Evolutionary conservation across 2,329 filamentous ascomycete species (phyloP).

Genomic region (Chrysoporthe austroafricana): DNA sequence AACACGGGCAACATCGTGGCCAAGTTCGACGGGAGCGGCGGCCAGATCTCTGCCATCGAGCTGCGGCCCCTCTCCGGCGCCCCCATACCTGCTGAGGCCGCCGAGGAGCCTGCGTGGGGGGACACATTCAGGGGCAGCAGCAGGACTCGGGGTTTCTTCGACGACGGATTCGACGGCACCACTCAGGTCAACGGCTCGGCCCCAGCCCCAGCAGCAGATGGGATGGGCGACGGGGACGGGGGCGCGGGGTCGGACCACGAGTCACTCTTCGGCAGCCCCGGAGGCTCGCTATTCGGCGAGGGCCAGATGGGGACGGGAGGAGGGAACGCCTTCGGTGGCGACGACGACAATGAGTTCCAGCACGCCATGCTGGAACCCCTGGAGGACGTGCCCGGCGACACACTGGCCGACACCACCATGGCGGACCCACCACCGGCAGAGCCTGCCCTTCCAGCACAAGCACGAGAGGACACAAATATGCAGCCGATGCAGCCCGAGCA

Average conservation of each 20-base stretch:
- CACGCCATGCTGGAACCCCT: slow-evolving; percentile 64
- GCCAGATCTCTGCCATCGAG: slow-evolving; percentile 89
- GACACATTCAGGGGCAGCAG: slow-evolving; percentile 82
- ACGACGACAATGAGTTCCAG: slow-evolving; percentile 84
- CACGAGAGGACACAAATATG: background rate
- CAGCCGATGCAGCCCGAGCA: slow-evolving; percentile 18
- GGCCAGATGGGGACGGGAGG: slow-evolving; percentile 41
- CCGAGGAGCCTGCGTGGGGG: slow-evolving; percentile 59
- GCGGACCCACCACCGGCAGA: slow-evolving; percentile 33
- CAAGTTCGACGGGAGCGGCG: slow-evolving; percentile 74
- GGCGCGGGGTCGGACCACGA: slow-evolving; percentile 71
- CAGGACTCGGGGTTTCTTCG: slow-evolving; percentile 60
- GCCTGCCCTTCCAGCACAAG: background rate
- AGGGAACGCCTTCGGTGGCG: slow-evolving; percentile 70
- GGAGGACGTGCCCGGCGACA: slow-evolving; percentile 44
- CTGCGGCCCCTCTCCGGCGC: slow-evolving; percentile 76
- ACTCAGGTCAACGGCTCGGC: slow-evolving; percentile 32
- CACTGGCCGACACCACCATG: slow-evolving; percentile 42
- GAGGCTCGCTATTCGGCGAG: slow-evolving; percentile 88
- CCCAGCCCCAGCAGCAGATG: slow-evolving; percentile 38
- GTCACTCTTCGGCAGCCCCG: slow-evolving; percentile 81
- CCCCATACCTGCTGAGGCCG: slow-evolving; percentile 74
- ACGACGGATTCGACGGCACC: slow-evolving; percentile 37
- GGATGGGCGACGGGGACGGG: slow-evolving; percentile 56
- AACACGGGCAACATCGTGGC: slow-evolving; percentile 80